These are phyloP conservation scores for Mortierella claussenii DNA, from an alignment of 192 early-diverging fungal species.

Conservation along the genomic window DNA sequence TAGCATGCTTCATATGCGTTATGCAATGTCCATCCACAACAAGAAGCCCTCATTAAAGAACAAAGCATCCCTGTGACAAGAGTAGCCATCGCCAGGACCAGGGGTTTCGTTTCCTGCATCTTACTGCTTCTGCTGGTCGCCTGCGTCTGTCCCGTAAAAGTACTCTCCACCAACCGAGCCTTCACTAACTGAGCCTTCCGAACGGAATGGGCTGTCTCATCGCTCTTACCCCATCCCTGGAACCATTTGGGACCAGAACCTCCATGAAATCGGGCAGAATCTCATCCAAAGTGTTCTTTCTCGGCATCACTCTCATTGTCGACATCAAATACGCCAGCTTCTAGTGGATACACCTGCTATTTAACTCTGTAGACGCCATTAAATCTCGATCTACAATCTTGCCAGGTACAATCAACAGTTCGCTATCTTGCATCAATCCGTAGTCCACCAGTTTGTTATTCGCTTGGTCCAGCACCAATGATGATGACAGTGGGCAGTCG, in stretches of 20 bases:
- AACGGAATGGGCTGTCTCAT: not conserved
- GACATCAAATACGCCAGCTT: conserved; percentile 33
- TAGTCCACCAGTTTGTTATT: conserved; percentile 37
- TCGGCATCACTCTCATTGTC: conserved; percentile 48
- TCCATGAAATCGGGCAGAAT: conserved; percentile 36
- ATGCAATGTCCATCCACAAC: conserved; percentile 9
- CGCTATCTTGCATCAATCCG: conserved; percentile 31
- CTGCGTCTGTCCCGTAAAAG: not conserved
- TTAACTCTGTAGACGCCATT: conserved; percentile 7
- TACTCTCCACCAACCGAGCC: too few species aligned
- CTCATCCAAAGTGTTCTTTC: conserved; percentile 31
- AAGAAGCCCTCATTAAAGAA: conserved; percentile 20
- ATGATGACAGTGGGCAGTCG: conserved; percentile 46
- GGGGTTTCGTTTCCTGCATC: not conserved
- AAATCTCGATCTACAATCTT: conserved; percentile 8
- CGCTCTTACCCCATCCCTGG: not conserved
- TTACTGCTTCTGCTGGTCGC: not conserved
- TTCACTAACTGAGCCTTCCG: not conserved
- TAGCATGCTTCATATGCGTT: too few species aligned
- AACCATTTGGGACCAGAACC: conserved; percentile 37
- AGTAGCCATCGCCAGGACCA: conserved; percentile 1
- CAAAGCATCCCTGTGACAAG: conserved; percentile 2
- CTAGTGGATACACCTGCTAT: conserved; percentile 7
- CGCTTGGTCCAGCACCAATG: conserved; percentile 31
- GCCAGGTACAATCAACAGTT: conserved; percentile 26